These are phyloP conservation scores for Eragrostis nindensis DNA, from an alignment of 176 grass and related monocot species.

Conservation along the genomic window DNA sequence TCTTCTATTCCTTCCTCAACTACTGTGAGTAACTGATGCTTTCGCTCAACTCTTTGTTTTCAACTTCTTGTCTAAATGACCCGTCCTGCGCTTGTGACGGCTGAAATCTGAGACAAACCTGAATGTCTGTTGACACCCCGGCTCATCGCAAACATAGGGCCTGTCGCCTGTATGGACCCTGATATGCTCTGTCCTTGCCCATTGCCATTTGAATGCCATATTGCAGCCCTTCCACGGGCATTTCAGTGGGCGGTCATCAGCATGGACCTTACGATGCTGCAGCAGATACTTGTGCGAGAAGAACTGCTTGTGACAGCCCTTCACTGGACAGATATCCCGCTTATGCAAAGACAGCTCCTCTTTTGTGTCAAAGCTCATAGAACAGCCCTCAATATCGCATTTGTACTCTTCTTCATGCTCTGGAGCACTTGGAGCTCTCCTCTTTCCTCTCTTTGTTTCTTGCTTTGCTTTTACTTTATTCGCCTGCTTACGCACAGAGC, in stretches of 20 bases:
- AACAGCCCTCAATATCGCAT: constrained; percentile 72
- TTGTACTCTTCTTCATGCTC: constrained; percentile 48
- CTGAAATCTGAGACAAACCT: constrained; percentile 93
- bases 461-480: constrained; percentile 45
- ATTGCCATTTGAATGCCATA: constrained; percentile 96
- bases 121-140: constrained; percentile 82
- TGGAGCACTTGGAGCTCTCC: constrained; percentile 17
- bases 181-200: constrained; percentile 93
- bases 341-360: constrained; percentile 70
- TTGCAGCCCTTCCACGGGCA: constrained; percentile 84
- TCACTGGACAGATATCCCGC: constrained; percentile 69
- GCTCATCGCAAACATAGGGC: constrained; percentile 80
- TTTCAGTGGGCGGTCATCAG: constrained; percentile 68
- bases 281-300: constrained; percentile 90
- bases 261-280: constrained; percentile 88
- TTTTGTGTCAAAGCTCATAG: constrained; percentile 70
- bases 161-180: constrained; percentile 88
- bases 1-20: constrained; percentile 6
- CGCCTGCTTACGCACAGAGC: constrained; percentile 50
- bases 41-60: constrained; percentile 47
- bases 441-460: constrained; percentile 39
- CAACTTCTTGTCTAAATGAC: constrained; percentile 61
- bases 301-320: constrained; percentile 76
- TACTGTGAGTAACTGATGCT: constrained; percentile 9
- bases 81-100: constrained; percentile 89